phyloP scores from a whole-genome alignment of 2,329 filamentous ascomycete genomes.

The Aquanectria penicillioides region DNA sequence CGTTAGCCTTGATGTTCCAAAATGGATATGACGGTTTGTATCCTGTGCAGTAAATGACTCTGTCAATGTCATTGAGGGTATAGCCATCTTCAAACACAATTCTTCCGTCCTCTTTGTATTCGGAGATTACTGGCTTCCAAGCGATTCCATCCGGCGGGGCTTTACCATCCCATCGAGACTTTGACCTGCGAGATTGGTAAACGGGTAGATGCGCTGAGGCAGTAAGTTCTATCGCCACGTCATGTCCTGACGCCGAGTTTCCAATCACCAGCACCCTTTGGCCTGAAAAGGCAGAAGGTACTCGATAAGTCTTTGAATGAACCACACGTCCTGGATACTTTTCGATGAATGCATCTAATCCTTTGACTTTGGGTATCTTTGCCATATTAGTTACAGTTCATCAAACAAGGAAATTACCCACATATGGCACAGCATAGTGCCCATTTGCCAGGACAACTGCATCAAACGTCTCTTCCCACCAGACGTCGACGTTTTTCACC shows the following conservation, averaged over 20 bases:
- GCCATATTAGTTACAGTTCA: neutral
- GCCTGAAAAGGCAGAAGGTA: constrained; percentile 44
- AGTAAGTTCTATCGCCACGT: constrained; percentile 51
- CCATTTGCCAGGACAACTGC: constrained; percentile 56
- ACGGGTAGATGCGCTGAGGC: constrained; percentile 53
- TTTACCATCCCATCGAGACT: constrained; percentile 61
- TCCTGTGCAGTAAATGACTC: constrained; percentile 55
- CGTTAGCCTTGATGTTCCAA: constrained; percentile 59
- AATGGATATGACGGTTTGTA: constrained; percentile 57
- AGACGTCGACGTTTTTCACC: constrained; percentile 55
- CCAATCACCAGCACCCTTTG: constrained; percentile 53
- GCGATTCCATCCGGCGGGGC: constrained; percentile 56
- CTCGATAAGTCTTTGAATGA: constrained; percentile 59
- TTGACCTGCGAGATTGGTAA: constrained; percentile 61
- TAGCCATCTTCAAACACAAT: constrained; percentile 55
- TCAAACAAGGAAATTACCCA: constrained; percentile 37
- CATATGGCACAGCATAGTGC: constrained; percentile 56
- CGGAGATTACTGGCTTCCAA: constrained; percentile 64
- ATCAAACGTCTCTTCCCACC: constrained; percentile 64
- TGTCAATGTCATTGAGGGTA: constrained; percentile 49
- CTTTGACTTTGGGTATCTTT: constrained; percentile 58
- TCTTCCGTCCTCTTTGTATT: constrained; percentile 53
- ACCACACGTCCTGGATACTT: constrained; percentile 52
- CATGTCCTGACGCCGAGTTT: constrained; percentile 57
- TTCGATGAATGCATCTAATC: constrained; percentile 51